Evolutionary conservation across 2,329 filamentous ascomycete species (phyloP).

Genomic region (Graphium sp.): DNA sequence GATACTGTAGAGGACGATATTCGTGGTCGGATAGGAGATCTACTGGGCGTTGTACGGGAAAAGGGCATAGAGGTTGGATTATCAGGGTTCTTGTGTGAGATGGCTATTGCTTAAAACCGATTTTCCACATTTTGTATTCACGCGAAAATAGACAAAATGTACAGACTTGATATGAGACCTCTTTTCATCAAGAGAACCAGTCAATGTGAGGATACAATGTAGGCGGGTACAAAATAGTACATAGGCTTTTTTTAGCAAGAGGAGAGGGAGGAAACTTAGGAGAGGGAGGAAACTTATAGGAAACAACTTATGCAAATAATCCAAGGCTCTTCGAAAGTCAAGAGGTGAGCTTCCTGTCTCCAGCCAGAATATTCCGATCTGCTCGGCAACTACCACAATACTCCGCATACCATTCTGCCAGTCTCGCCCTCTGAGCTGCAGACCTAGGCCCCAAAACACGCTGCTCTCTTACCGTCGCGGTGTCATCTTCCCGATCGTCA

Average conservation of each 20-base stretch:
- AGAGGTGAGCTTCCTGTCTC: not conserved
- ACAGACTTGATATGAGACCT: no score
- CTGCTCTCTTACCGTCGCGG: constrained; percentile 12
- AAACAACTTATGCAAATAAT: no score
- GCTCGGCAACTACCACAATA: constrained; percentile 39
- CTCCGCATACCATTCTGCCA: constrained; percentile 30
- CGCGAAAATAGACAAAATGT: no score
- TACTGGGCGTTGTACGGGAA: constrained; percentile 3
- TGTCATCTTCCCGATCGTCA: constrained; percentile 15
- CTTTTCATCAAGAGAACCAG: no score
- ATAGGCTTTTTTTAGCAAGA: not conserved
- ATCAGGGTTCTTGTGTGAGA: constrained; percentile 7
- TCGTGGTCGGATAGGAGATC: constrained; percentile 1
- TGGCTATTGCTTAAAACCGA: no score
- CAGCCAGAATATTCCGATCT: constrained; percentile 15
- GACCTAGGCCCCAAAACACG: constrained; percentile 13
- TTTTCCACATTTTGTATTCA: no score
- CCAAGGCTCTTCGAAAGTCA: not conserved
- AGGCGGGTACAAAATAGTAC: no score
- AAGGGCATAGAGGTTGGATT: constrained; percentile 5
- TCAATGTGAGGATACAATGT: no score
- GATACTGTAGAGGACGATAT: constrained; percentile 7
- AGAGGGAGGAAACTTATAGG: no score
- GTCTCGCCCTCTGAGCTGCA: constrained; percentile 15
- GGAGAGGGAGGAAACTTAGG: not conserved